A percentile compares a stretch with the other conserved stretches of the same genome.
Evolutionary conservation across 306 rosid species (phyloP).

Genomic region (Coriaria nepalensis): DNA sequence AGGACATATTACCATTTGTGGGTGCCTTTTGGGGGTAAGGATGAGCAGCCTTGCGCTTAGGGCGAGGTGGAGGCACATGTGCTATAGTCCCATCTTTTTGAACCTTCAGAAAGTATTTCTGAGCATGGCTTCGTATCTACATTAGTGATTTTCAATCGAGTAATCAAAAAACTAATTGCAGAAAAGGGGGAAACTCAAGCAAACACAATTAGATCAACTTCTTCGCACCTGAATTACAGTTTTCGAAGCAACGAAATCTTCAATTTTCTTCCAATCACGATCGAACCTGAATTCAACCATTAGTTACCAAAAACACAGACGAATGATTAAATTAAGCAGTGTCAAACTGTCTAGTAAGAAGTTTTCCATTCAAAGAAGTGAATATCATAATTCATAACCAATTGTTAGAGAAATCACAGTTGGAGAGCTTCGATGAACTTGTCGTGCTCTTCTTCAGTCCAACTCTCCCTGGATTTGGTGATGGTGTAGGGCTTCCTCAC

Average conservation of each 20-base stretch:
- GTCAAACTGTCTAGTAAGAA: too few species aligned
- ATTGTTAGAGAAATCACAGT: too few species aligned
- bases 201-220: slow-evolving; percentile 1
- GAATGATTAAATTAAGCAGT: too few species aligned
- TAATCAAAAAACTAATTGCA: slow-evolving; percentile 1
- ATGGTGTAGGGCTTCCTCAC: too few species aligned
- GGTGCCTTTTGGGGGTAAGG: slow-evolving; percentile 95
- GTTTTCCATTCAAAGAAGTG: too few species aligned
- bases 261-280: slow-evolving; percentile 96
- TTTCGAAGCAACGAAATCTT: slow-evolving; percentile 90
- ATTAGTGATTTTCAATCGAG: slow-evolving; percentile 1
- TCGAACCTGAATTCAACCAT: slow-evolving; percentile 83
- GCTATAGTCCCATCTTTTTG: slow-evolving; percentile 77
- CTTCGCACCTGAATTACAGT: slow-evolving; percentile 81
- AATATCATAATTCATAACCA: too few species aligned
- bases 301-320: too few species aligned
- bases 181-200: slow-evolving; percentile 6
- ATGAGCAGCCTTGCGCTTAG: slow-evolving; percentile 90
- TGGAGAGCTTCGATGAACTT: too few species aligned
- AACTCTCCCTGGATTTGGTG: too few species aligned
- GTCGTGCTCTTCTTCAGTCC: too few species aligned
- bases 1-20: slow-evolving; percentile 48
- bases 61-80: slow-evolving; percentile 96
- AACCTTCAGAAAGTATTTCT: slow-evolving; percentile 79
- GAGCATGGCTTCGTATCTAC: slow-evolving; percentile 95